Base-by-base conservation (phyloP, 495 filamentous ascomycete species). In the Penicillium pulvis region DNA sequence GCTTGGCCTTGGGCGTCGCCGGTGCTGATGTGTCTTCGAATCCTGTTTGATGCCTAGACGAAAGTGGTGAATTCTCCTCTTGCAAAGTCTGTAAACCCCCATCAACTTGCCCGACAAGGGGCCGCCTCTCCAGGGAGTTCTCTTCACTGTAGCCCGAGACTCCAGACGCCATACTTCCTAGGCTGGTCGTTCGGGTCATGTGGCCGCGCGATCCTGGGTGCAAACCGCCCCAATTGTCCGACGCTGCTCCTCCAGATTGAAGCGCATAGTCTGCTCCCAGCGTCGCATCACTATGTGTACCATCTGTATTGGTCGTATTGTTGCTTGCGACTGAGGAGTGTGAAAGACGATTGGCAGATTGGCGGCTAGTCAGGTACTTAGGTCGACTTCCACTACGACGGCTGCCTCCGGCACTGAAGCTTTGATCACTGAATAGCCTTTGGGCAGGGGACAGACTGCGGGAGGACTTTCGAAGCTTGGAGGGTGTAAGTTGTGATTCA, bases 91-190 rank as follows among this genome's bases (percentile, higher is more conserved):
- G 75, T 62, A 91, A 62, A 66, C 80, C 75, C 57, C 82, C 69
- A 74, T 86, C 81, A 23, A 74, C 66, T 14, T 65, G 72, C 16
- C 71, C 70, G 45, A 65, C 75, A 6, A 68, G 58, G 63, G 59
- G 74, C 36, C 66, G 71, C 58, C 67, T 79, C 36, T 78, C 77
- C 16, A 75, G 66, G 56, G 67, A 67, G 47, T 75, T 78, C 53
- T 79, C 81, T 52, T 92, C 91, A 52, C 85, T 85, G 56, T 86
- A 82, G 17, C 87, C 88, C 20, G 93, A 93, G 23, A 96, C 83
- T 2, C 90, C 92, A 16, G 92, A 97, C n/a, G 90, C 91, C 79
- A 97, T 92, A 63, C 93, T 97, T 11, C 94, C 94, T 53, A 98
- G 82, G 68, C 93, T 97, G 35, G 92, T 87, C 11, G 92, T 86